Conservation (phyloP, 2,329 filamentous ascomycete species). For the Verticillium dahliae region DNA sequence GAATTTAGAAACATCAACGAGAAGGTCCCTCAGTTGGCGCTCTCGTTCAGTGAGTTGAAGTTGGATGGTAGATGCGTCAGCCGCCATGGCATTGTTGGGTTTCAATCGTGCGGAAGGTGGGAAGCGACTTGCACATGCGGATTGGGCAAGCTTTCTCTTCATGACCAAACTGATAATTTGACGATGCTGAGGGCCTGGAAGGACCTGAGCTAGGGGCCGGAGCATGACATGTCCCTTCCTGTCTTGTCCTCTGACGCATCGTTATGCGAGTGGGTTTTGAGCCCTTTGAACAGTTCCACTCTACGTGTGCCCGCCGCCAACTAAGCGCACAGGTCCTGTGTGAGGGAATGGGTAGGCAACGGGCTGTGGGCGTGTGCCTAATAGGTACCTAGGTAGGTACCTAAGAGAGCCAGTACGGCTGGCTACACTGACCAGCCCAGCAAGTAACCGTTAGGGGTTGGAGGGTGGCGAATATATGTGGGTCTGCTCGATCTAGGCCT, state of each 20-base stretch:
- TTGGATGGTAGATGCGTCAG: background rate
- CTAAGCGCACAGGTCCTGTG: background rate
- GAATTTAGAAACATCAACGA: constrained; percentile 74
- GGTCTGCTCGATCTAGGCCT: background rate
- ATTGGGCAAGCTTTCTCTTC: constrained; percentile 11
- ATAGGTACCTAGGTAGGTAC: too few relatives aligned
- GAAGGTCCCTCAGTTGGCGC: constrained; percentile 62
- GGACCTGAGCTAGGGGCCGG: background rate
- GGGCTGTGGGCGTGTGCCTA: too few relatives aligned
- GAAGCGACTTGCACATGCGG: constrained; percentile 2
- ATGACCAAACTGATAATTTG: background rate
- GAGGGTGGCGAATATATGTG: background rate
- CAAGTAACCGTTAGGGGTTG: background rate
- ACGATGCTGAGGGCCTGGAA: background rate
- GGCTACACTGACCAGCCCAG: too few relatives aligned
- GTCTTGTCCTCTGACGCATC: background rate
- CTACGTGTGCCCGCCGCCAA: background rate
- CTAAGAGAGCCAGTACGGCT: too few relatives aligned
- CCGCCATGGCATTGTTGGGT: constrained; percentile 9
- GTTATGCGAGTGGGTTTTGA: background rate
- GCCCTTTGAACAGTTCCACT: background rate
- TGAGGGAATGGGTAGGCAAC: too few relatives aligned
- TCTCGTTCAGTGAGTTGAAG: constrained; percentile 63
- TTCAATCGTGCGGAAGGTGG: constrained; percentile 8
- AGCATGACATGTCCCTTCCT: background rate